Base-by-base conservation (phyloP, 2,329 filamentous ascomycete species). In the Neofusicoccum ribis region DNA sequence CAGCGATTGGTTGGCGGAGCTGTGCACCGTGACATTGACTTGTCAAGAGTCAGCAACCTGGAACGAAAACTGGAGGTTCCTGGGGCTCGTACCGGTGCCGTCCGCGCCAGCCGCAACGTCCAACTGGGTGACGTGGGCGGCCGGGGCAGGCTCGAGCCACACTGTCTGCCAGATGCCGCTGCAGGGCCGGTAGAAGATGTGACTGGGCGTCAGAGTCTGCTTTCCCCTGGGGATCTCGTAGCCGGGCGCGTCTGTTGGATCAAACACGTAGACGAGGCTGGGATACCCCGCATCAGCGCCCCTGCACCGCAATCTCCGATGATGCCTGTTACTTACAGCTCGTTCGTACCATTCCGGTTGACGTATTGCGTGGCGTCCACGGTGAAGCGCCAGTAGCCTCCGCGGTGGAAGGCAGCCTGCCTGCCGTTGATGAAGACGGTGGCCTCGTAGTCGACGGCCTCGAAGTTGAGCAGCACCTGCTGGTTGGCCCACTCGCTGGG, bases 131-230 rank as follows among this genome's bases (percentile, higher is more conserved):
- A 91, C 84, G 69, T 88, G 79, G 58, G 84, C 82, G 0, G 76
- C 67, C 0, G 89, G 86, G 0, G 84, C 87, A n/a, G 84, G 81
- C 72, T 90, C 86, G 1, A 92, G 77, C 89, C 89, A 92, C 0
- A 91, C 89, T 17, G 83, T 84, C 72, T 91, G 89, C 89, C 89
- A 92, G 68, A 92, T 91, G 5, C 89, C 89, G 39, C 87, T 89
- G 72, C 89, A 91, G 0, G 89, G 86, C 0, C 86, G 87, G 73
- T 91, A 91, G 74, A 89, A 91, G 66, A 91, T 91, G 69, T 88
- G 85, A 11, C 80, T 83, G 0, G 84, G 86, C 0, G 75, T 77
- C 0, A 83, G 71, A 0, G 83, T 85, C 73, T 90, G 88, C 72
- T 91, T 90, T 67, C 89, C 89, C 49, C 89, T 82, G 0, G 89